These are phyloP conservation scores for Keithomyces neogunnii DNA, from an alignment of 2,329 filamentous ascomycete species.

Conservation along the genomic window DNA sequence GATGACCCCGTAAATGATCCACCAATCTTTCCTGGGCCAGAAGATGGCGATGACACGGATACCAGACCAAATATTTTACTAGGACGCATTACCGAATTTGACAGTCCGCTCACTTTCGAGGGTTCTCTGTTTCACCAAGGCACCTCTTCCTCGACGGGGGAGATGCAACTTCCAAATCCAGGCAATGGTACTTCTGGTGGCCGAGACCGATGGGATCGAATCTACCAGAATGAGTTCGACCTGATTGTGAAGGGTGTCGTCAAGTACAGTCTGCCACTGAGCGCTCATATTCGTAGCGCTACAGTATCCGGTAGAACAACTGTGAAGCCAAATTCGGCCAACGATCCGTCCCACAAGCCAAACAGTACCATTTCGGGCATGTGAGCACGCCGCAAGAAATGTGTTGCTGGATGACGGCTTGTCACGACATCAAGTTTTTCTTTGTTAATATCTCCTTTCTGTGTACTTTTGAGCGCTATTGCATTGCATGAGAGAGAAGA, in stretches of 20 bases:
- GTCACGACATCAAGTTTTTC: not conserved
- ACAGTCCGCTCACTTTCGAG: slow-evolving; percentile 82
- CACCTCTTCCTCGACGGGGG: slow-evolving; percentile 65
- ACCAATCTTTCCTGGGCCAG: slow-evolving; percentile 21
- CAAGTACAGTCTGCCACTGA: slow-evolving; percentile 65
- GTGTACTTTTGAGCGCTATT: slow-evolving; percentile 24
- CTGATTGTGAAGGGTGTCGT: slow-evolving; percentile 86
- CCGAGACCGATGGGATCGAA: slow-evolving; percentile 79
- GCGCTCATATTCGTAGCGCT: slow-evolving; percentile 49
- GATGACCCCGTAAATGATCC: slow-evolving; percentile 29
- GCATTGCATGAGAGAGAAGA: slow-evolving; percentile 23
- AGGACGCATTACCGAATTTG: slow-evolving; percentile 79
- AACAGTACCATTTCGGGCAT: slow-evolving; percentile 56
- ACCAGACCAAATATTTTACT: slow-evolving; percentile 71
- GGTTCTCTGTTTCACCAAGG: slow-evolving; percentile 77
- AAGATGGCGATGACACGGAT: slow-evolving; percentile 56
- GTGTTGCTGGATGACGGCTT: not conserved
- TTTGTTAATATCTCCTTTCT: not conserved
- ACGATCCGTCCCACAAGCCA: slow-evolving; percentile 53
- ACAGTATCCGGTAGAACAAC: slow-evolving; percentile 51
- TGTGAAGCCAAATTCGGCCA: slow-evolving; percentile 55
- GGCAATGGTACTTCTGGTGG: slow-evolving; percentile 87
- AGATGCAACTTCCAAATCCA: slow-evolving; percentile 72
- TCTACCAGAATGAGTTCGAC: slow-evolving; percentile 87
- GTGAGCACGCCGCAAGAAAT: not conserved